A percentile compares a stretch with the other conserved stretches of the same genome.
phyloP scores from a whole-genome alignment of 148 eudicot species.

The Oxyria digyna region DNA sequence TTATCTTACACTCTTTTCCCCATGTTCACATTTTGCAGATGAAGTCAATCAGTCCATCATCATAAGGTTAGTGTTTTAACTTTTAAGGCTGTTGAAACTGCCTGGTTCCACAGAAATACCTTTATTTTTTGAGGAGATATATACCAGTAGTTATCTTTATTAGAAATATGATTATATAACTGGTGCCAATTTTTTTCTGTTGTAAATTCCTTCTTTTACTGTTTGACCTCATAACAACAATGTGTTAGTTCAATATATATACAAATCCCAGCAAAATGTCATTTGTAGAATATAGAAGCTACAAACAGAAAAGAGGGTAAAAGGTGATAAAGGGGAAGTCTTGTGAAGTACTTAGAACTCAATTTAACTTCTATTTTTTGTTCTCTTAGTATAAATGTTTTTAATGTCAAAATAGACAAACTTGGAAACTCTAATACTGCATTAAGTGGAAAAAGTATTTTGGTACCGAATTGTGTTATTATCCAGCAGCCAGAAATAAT shows the following conservation, averaged over 20 bases:
- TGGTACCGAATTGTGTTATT: background rate
- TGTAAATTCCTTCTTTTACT: background rate
- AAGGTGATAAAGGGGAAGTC: background rate
- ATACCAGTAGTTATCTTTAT: background rate
- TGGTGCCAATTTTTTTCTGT: background rate
- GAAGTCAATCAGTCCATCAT: conserved; percentile 97
- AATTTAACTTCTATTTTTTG: background rate
- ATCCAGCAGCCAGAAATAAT: background rate
- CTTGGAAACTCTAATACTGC: background rate
- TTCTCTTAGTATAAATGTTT: background rate
- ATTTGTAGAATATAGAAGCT: background rate
- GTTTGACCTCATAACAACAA: background rate
- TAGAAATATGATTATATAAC: background rate
- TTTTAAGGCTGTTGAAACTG: background rate
- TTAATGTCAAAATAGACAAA: too few species aligned
- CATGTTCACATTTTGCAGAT: conserved; percentile 39
- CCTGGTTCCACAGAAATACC: background rate
- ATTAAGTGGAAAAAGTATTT: background rate
- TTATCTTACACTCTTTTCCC: conserved; percentile 5
- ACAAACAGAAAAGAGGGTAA: background rate
- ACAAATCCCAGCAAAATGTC: background rate
- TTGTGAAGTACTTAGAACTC: background rate
- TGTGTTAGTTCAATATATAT: background rate
- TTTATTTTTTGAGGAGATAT: background rate
- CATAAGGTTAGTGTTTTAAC: conserved; percentile 58